Evolutionary conservation across 139 green algal species (phyloP), one percentile per base, ranked within the genome.

Genomic region (Auxenochlorella pyrenoidosa): DNA sequence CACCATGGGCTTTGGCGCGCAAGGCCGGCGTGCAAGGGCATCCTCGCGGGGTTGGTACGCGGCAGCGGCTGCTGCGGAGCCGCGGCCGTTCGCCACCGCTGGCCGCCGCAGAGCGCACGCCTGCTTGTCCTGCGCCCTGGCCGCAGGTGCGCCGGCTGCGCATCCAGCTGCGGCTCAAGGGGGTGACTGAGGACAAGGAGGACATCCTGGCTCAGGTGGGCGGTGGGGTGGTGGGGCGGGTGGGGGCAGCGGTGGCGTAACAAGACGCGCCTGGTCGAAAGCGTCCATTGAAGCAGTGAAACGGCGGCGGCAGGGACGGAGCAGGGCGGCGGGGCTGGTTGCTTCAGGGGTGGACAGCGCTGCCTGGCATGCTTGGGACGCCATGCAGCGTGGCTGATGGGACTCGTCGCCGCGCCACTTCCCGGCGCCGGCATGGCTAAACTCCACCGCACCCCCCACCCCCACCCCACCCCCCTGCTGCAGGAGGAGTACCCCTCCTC

Each of bases 141-240:
- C 12, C 24, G 63, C 82, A 86, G 82, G 82, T 88, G 73, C 84
- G 84, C 30, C 92, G 97, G 5, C 92, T 99, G 73, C 92, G 97
- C 28, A 99, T 99, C 79, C 97, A 99, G 94, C 93, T 97, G 87
- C 90, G 94, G 6, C 75, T 99, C n/a, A 98, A 97, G 94, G 95
- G 82, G 18, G 66, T 65, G 6, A 13, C 28, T 15, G 82, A 86
- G 66, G 43, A 43, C 16, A 44, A 86, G 73, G 43, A 72, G 10
- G 47, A 51, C 38, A 51, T 60, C 24, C 80, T 85, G 47, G 68
- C 40, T 0, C 0, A 88, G 65, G 63, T 76, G 70, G n/a, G 24
- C 59, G 12, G 59, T 71, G 63, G 30, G 63, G 5, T 63, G 80
- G 78, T 72, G 30, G 72, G 44, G n/a, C n/a, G n/a, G n/a, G n/a